A percentile compares a stretch with the other conserved stretches of the same genome.
These are phyloP conservation scores for Tetrapisispora fleetii DNA, from an alignment of 805 yeast species.

Conservation along the genomic window DNA sequence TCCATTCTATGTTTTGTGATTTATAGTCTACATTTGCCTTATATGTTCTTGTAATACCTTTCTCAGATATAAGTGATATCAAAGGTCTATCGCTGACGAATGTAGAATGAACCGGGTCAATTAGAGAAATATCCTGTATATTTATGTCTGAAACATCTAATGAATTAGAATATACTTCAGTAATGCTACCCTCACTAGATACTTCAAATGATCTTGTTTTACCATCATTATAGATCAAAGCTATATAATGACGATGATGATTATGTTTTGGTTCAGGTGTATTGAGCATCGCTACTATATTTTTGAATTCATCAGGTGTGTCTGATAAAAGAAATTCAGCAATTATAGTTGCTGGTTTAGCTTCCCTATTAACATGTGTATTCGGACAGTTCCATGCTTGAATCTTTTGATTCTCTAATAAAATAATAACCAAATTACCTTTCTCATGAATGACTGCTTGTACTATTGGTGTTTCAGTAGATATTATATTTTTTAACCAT, in stretches of 20 bases:
- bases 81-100: slow-evolving; percentile 33
- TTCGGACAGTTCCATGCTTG: slow-evolving; percentile 53
- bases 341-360: slow-evolving; percentile 7
- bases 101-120: slow-evolving; percentile 52
- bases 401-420: slow-evolving; percentile 34
- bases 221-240: slow-evolving; percentile 38
- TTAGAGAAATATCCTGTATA: slow-evolving; percentile 40
- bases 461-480: slow-evolving; percentile 39
- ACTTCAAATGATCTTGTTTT: slow-evolving; percentile 28
- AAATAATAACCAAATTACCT: slow-evolving; percentile 38
- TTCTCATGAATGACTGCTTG: slow-evolving; percentile 41
- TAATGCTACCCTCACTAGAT: slow-evolving; percentile 17
- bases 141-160: slow-evolving; percentile 20
- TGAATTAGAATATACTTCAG: slow-evolving; percentile 27
- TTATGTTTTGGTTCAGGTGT: slow-evolving; percentile 29
- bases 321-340: slow-evolving; percentile 8
- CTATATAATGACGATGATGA: slow-evolving; percentile 35
- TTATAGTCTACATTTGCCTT: slow-evolving; percentile 28
- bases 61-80: slow-evolving; percentile 46
- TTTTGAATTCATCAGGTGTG: slow-evolving; percentile 1
- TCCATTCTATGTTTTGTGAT: slow-evolving; percentile 39
- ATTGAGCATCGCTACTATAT: slow-evolving; percentile 27
- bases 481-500: slow-evolving; percentile 31
- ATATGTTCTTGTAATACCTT: slow-evolving; percentile 43
- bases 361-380: slow-evolving; percentile 6